Evolutionary conservation across 768 basidiomycete genomes (phyloP), one percentile per base, ranked within the genome.

Genomic region (Lepiota brunneoincarnata): DNA sequence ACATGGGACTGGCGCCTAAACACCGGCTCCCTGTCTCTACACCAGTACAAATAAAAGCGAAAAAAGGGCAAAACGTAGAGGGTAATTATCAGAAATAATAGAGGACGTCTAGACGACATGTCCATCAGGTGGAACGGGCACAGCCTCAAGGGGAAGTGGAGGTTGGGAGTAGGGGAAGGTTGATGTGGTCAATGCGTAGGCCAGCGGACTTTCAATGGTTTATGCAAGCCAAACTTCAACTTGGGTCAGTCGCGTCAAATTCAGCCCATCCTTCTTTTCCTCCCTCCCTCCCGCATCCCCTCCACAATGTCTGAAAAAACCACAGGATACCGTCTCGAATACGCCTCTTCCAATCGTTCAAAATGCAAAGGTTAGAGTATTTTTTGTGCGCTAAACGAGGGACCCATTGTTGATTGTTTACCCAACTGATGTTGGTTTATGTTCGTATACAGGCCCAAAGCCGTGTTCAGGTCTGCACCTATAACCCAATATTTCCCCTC

Each of bases 241-340:
- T 58, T 54, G 53, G 54, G 39, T 58, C 51, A 54, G 45, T 54
- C 69, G 71, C 72, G 71, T 70, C 66, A 64, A 54, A 53, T 53
- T 60, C 60, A 54, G 39, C 54, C 60, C 59, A 63, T 58, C 59
- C 60, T 61, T 61, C 61, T 60, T 60, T 66, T 63, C 59, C 62
- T 57, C 59, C 58, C 59, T 58, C 54, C 60, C 58, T 59, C 53
- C 55, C 53, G 54, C 56, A 39, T 38, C 55, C 48, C 55, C 58
- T 36, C 57, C 47, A 55, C 58, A 44, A 79, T 77, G 74, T 62
- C 77, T 48, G 74, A 76, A 51, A 84, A 78, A 69, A 77, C 80
- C 52, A 69, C 75, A 41, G 86, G 86, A 57, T 92, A 92, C 72
- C 83, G 90, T 60, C 73, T 92, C 38, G 90, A 92, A 69, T 91